Conservation (phyloP, 768 basidiomycete species). For the Suillus lakei region DNA sequence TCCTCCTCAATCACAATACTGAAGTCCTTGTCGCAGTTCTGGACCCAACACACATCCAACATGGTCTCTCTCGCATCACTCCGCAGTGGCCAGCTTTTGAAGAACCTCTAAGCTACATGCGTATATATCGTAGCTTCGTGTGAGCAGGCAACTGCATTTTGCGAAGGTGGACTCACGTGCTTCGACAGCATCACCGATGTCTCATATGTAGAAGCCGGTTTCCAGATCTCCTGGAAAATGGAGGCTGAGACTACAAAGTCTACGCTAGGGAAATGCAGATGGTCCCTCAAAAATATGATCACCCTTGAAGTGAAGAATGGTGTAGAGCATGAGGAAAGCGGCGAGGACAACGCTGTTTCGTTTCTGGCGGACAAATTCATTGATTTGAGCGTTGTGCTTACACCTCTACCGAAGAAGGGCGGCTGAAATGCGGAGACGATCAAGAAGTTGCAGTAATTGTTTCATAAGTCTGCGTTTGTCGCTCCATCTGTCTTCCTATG, state of each 20-base stretch:
- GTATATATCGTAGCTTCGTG: constrained; percentile 46
- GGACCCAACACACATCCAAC: constrained; percentile 75
- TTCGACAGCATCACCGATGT: no score
- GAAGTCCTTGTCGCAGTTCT: no score
- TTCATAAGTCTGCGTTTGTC: no score
- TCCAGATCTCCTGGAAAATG: constrained; percentile 9
- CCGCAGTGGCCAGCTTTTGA: constrained; percentile 40
- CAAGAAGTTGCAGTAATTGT: no score
- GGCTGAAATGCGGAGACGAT: no score
- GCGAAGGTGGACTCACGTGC: constrained; percentile 17
- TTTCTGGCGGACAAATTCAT: no score
- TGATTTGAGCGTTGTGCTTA: no score
- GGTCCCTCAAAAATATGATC: neutral
- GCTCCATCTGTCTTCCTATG: no score
- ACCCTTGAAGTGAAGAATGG: constrained; percentile 11
- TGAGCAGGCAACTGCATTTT: constrained; percentile 40
- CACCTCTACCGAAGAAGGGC: no score
- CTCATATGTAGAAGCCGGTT: constrained; percentile 28
- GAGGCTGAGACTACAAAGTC: constrained; percentile 22
- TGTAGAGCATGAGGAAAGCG: no score
- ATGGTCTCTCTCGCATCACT: constrained; percentile 77
- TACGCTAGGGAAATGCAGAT: constrained; percentile 32
- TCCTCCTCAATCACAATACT: no score
- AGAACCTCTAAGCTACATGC: constrained; percentile 49
- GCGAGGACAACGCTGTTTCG: no score